A percentile compares a stretch with the other conserved stretches of the same genome.
These are phyloP conservation scores for Rhizopogon vesiculosus DNA, from an alignment of 768 basidiomycete genomes.

Conservation along the genomic window DNA sequence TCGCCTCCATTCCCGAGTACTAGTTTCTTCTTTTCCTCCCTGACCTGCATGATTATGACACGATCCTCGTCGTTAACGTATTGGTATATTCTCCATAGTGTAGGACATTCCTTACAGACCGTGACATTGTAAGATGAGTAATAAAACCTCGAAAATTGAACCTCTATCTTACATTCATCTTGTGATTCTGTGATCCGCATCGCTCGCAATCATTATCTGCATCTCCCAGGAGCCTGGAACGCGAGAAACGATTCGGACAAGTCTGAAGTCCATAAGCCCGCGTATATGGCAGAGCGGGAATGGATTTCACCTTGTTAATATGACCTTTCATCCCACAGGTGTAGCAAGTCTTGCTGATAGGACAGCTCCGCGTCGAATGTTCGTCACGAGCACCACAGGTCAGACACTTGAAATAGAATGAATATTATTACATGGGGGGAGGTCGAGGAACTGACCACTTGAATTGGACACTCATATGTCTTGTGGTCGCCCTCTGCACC, in stretches of 20 bases:
- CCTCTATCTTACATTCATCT: slow-evolving; percentile 48
- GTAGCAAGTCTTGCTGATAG: slow-evolving; percentile 77
- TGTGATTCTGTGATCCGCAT: slow-evolving; percentile 63
- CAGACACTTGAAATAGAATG: slow-evolving; percentile 47
- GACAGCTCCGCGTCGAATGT: slow-evolving; percentile 72
- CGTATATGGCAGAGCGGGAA: neutral
- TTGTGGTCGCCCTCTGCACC: slow-evolving; percentile 71
- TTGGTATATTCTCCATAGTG: slow-evolving; percentile 75
- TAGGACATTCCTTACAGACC: slow-evolving; percentile 72
- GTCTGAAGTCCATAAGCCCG: slow-evolving; percentile 33
- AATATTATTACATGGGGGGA: neutral
- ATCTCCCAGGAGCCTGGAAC: slow-evolving; percentile 13
- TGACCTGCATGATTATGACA: slow-evolving; percentile 34
- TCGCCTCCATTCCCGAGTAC: slow-evolving; percentile 69
- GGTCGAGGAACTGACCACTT: slow-evolving; percentile 49
- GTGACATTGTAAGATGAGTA: neutral
- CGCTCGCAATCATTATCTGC: slow-evolving; percentile 54
- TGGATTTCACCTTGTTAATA: slow-evolving; percentile 48
- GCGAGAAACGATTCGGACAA: slow-evolving; percentile 60
- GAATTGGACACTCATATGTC: slow-evolving; percentile 61
- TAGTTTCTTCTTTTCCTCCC: slow-evolving; percentile 46
- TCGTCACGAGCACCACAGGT: slow-evolving; percentile 81
- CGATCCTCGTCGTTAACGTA: slow-evolving; percentile 59
- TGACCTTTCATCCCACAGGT: slow-evolving; percentile 84
- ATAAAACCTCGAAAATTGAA: neutral